Evolutionary conservation across 768 basidiomycete species (phyloP).

Genomic region (Pisolithus marmoratus): DNA sequence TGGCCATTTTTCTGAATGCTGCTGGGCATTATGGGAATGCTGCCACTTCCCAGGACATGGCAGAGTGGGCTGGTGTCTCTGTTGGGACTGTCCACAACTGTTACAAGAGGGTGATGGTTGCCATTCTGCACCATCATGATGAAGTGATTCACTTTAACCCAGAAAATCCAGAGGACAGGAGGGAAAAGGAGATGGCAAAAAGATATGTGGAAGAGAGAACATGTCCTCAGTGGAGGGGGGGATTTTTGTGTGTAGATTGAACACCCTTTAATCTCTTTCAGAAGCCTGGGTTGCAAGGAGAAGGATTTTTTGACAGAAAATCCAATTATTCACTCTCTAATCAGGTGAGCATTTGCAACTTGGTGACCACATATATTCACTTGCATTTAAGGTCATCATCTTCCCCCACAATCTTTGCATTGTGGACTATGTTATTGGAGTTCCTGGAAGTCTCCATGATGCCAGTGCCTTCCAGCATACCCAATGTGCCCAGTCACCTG

Average conservation of each 20-base stretch:
- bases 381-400: constrained; percentile 2
- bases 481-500: not conserved
- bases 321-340: constrained; percentile 13
- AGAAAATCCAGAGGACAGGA: not conserved
- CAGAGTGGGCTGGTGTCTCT: constrained; percentile 3
- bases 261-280: not conserved
- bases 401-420: constrained; percentile 9
- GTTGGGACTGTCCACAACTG: constrained; percentile 6
- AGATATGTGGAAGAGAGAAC: not conserved
- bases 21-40: constrained; percentile 4
- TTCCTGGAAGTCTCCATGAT: constrained; percentile 10
- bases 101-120: constrained; percentile 2
- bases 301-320: constrained; percentile 15
- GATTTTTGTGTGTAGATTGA: constrained; percentile 5
- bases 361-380: not conserved
- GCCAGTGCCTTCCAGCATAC: not conserved
- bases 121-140: constrained; percentile 2
- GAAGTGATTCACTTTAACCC: not conserved
- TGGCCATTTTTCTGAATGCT: constrained; percentile 1
- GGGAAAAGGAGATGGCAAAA: not conserved
- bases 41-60: not conserved
- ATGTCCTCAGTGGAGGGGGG: constrained; percentile 1
- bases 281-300: constrained; percentile 7
- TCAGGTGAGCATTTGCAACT: constrained; percentile 7
- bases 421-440: constrained; percentile 6